Conservation (phyloP, 1,284 basidiomycete genomes). For the Cutaneotrichosporon sp. region DNA sequence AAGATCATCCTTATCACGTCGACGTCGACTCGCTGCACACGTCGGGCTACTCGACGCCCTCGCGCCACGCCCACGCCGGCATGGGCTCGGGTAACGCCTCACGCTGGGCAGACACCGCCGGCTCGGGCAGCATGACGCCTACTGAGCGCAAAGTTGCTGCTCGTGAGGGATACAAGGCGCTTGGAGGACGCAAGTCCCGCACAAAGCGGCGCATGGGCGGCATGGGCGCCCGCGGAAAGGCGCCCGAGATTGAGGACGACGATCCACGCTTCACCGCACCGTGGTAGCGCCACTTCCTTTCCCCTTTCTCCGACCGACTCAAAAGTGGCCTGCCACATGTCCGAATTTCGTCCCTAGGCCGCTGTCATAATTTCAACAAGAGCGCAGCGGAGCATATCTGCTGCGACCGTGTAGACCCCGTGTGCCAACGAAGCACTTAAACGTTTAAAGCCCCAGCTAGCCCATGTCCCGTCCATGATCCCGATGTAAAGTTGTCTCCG, state of each 20-base stretch:
- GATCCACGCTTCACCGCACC: constrained; percentile 39
- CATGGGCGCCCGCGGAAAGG: constrained; percentile 37
- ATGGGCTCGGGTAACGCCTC: constrained; percentile 33
- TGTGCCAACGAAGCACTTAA: background rate
- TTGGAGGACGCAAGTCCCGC: constrained; percentile 71
- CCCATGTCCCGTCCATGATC: too few relatives aligned
- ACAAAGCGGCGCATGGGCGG: constrained; percentile 55
- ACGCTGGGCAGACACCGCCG: constrained; percentile 30
- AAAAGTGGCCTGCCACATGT: too few relatives aligned
- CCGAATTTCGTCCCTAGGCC: too few relatives aligned
- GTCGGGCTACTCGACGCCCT: constrained; percentile 70
- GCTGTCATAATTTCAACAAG: too few relatives aligned
- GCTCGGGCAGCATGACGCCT: constrained; percentile 41
- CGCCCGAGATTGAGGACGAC: constrained; percentile 28
- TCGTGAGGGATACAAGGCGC: constrained; percentile 80
- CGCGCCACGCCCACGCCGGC: constrained; percentile 44
- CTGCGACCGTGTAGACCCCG: background rate
- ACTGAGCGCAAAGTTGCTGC: constrained; percentile 70
- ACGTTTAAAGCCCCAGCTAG: too few relatives aligned
- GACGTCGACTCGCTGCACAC: constrained; percentile 42
- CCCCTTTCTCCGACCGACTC: background rate
- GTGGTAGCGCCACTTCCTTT: constrained; percentile 23
- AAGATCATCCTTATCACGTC: constrained; percentile 39
- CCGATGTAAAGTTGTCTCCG: background rate
- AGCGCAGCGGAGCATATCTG: background rate